Evolutionary conservation across 768 basidiomycete species (phyloP), one percentile per base, ranked within the genome.

Genomic region (Pleurotus citrinopileatus): DNA sequence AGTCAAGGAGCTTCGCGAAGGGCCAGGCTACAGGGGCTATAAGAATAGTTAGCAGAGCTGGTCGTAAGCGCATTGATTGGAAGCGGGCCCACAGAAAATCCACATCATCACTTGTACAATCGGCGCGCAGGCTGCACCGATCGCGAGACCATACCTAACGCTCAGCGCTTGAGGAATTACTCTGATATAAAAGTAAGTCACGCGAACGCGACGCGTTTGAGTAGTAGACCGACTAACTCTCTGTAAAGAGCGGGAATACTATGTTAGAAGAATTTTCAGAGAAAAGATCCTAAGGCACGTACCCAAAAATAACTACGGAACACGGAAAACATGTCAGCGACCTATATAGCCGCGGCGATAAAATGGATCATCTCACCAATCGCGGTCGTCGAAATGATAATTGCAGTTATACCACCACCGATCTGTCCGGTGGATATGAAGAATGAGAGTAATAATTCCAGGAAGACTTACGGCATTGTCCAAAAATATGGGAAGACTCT

Each of bases 11-110:
- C 59, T 86, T 86, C 26, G 89, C 88, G 53, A 86, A 86, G 3
- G 90, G 90, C 67, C 78, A 94, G 0, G 93, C 91, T 56, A 95
- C 73, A 3, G 92, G 92, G 7, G 87, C 84, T 87, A 17, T 32
- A 6, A 29, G 3, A 22, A 25, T 10, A 20, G 42, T 6, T 32
- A 13, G 29, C 6, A 32, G 29, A 32, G 29, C n/a, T n/a, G n/a
- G n/a, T n/a, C n/a, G n/a, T n/a, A n/a, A n/a, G n/a, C n/a, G n/a
- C n/a, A n/a, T n/a, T n/a, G n/a, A n/a, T n/a, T n/a, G n/a, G n/a
- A n/a, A n/a, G n/a, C n/a, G n/a, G 29, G 61, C 66, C 25, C 53
- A 75, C 77, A 67, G 27, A 80, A 71, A 22, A 88, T 60, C 63
- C 83, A 87, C 89, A 94, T 92, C 55, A 92, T 68, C 8, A 63